Percentiles rank a stretch among this genome's conserved stretches.
Evolutionary conservation across 75 land plant genomes (phyloP).

Genomic region (Ceratopteris richardii): DNA sequence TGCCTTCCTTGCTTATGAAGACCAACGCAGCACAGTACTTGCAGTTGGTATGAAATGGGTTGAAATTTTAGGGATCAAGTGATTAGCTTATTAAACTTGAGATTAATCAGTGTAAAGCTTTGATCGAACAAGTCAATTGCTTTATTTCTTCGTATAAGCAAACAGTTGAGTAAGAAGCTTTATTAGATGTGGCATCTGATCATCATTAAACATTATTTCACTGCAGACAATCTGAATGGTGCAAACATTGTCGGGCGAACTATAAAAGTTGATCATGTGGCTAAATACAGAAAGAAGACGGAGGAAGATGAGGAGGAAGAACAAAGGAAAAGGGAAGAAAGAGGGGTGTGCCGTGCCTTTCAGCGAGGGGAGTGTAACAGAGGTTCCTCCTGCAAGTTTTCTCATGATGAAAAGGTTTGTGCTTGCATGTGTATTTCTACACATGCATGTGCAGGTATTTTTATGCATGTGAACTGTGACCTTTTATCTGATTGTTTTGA

Average conservation of each 20-base stretch:
- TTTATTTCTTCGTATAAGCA: too few relatives aligned
- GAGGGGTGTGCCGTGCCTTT: constrained; percentile 82
- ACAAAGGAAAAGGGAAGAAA: constrained; percentile 68
- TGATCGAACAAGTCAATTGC: too few relatives aligned
- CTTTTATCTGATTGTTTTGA: neutral
- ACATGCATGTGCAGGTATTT: neutral
- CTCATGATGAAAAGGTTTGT: constrained; percentile 82
- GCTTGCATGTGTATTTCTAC: neutral
- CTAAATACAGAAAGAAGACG: constrained; percentile 75
- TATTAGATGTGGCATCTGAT: too few relatives aligned
- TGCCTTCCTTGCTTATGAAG: constrained; percentile 90
- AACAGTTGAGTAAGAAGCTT: too few relatives aligned
- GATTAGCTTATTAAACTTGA: neutral
- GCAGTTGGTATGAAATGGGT: constrained; percentile 60
- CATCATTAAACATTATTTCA: too few relatives aligned
- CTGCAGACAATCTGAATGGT: constrained; percentile 91
- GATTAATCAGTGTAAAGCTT: too few relatives aligned
- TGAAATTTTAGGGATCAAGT: neutral
- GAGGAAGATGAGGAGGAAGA: constrained; percentile 86
- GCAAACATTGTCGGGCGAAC: constrained; percentile 66
- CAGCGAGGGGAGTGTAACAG: constrained; percentile 91
- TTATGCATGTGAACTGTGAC: neutral
- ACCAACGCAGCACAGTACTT: constrained; percentile 82
- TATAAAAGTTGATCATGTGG: constrained; percentile 87
- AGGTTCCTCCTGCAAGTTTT: constrained; percentile 83